Evolutionary conservation across 768 basidiomycete species (phyloP).

Genomic region (Royoungia palumana): DNA sequence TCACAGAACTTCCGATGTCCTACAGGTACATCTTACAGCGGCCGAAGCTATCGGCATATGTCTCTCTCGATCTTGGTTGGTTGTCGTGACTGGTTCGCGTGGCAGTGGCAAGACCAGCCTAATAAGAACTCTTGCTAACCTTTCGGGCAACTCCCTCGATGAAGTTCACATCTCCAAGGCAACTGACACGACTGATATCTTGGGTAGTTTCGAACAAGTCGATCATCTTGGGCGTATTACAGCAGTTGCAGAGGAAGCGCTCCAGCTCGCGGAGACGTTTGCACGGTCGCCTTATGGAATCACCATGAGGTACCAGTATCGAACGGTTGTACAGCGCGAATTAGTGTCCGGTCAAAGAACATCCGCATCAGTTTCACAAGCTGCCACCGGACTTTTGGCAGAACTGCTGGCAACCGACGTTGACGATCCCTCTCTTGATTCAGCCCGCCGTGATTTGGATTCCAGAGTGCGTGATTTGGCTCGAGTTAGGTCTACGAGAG

Average conservation of each 20-base stretch:
- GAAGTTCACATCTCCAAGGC: conserved; percentile 81
- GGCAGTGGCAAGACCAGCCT: conserved; percentile 78
- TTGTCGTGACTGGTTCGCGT: conserved; percentile 78
- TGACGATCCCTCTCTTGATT: conserved; percentile 11
- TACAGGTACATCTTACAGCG: conserved; percentile 60
- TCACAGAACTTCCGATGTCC: conserved; percentile 45
- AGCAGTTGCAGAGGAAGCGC: conserved; percentile 38
- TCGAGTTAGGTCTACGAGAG: conserved; percentile 30
- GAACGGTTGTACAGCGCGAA: conserved; percentile 10
- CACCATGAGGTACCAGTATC: conserved; percentile 15
- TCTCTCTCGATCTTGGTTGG: conserved; percentile 75
- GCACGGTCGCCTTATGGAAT: conserved; percentile 34
- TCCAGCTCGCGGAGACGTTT: conserved; percentile 37
- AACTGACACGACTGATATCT: conserved; percentile 89
- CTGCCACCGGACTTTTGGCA: conserved; percentile 28
- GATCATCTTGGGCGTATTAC: conserved; percentile 46
- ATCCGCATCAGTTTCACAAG: conserved; percentile 20
- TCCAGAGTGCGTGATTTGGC: conserved; percentile 22
- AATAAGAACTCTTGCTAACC: conserved; percentile 63
- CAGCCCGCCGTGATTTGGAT: conserved; percentile 13
- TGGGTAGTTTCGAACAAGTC: conserved; percentile 95
- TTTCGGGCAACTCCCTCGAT: conserved; percentile 63
- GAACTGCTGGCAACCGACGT: conserved; percentile 20
- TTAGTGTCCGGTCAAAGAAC: conserved; percentile 17
- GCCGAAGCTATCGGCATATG: conserved; percentile 76